Conservation (phyloP, 2,329 filamentous ascomycete species). For the Cytospora mali region DNA sequence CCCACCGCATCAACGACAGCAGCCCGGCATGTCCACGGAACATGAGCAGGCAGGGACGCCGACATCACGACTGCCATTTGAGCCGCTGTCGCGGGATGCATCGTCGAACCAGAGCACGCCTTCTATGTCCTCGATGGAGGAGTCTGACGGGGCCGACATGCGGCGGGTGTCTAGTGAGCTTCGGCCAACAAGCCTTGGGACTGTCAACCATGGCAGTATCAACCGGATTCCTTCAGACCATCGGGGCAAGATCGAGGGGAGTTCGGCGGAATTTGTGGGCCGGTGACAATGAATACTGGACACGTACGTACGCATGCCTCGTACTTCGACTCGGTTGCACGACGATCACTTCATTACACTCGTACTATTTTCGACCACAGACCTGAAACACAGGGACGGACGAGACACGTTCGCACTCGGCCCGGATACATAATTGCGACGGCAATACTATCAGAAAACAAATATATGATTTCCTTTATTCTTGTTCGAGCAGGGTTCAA, state of each 20-base stretch:
- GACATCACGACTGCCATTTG: conserved; percentile 56
- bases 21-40: conserved; percentile 18
- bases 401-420: not conserved
- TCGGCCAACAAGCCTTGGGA: conserved; percentile 57
- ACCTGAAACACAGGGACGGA: not conserved
- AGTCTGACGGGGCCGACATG: conserved; percentile 45
- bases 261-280: conserved; percentile 60
- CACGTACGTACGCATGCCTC: not conserved
- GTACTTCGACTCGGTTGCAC: not conserved
- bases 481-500: not conserved
- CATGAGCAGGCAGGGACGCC: conserved; percentile 36
- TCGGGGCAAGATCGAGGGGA: conserved; percentile 52
- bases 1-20: conserved; percentile 34
- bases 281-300: conserved; percentile 4
- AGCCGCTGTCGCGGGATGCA: conserved; percentile 46
- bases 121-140: conserved; percentile 52
- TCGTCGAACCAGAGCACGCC: conserved; percentile 55
- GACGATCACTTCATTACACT: not conserved
- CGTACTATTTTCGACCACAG: not conserved
- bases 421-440: not conserved
- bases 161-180: conserved; percentile 40
- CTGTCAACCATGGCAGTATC: conserved; percentile 60
- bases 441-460: not conserved
- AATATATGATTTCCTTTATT: not conserved
- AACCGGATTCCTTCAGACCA: conserved; percentile 54